These are phyloP conservation scores for Uronychia setigera DNA, from an alignment of 73 alveolate genomes.

Conservation along the genomic window DNA sequence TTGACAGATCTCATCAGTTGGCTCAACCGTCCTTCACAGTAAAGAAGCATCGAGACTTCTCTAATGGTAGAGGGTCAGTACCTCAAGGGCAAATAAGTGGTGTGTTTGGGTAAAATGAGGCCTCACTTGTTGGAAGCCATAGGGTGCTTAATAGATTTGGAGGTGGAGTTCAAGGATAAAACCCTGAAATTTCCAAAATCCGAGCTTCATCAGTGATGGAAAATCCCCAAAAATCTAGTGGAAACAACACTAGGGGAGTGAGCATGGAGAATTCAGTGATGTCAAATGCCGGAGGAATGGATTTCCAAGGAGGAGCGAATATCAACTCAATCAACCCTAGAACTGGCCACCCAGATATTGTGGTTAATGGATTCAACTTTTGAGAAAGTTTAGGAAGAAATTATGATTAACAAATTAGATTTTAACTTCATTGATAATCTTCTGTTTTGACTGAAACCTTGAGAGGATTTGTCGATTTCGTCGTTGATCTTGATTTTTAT, in stretches of 20 bases:
- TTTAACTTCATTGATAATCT: too few relatives aligned
- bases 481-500: too few relatives aligned
- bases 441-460: too few relatives aligned
- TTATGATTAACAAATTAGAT: not conserved
- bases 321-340: not conserved
- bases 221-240: too few relatives aligned
- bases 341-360: not conserved
- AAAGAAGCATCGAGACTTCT: not conserved
- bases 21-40: not conserved
- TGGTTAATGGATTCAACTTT: not conserved
- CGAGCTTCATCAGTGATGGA: too few relatives aligned
- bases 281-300: too few relatives aligned
- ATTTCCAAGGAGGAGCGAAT: too few relatives aligned
- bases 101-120: not conserved
- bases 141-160: not conserved
- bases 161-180: too few relatives aligned
- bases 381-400: not conserved
- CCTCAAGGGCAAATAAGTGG: not conserved
- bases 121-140: not conserved
- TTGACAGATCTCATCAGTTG: constrained; percentile 25
- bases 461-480: too few relatives aligned
- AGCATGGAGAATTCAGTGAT: too few relatives aligned
- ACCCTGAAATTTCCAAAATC: too few relatives aligned
- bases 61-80: not conserved
- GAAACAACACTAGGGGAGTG: too few relatives aligned